These are phyloP conservation scores for Sporisorium graminicola DNA, from an alignment of 1,284 basidiomycete genomes.

Conservation along the genomic window DNA sequence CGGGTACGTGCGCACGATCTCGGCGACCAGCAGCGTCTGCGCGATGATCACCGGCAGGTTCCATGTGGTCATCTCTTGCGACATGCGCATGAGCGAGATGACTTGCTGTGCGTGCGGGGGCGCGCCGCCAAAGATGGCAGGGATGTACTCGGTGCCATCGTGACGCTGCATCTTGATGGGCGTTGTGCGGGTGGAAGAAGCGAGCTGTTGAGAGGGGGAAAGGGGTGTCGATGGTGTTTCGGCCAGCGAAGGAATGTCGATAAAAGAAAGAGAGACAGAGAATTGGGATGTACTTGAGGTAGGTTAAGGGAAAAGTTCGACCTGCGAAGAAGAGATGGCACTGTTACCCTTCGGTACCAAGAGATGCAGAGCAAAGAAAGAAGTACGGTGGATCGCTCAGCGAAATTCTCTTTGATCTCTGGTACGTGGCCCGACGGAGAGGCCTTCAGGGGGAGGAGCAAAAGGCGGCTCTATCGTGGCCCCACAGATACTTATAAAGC, in stretches of 20 bases:
- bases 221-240: neutral
- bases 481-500: neutral
- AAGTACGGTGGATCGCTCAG: neutral
- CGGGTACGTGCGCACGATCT: conserved; percentile 41
- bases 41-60: conserved; percentile 36
- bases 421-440: neutral
- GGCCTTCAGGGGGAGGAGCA: neutral
- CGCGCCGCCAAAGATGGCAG: conserved; percentile 14
- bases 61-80: conserved; percentile 31
- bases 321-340: neutral
- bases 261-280: neutral
- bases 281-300: neutral
- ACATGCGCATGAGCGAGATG: conserved; percentile 31
- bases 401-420: neutral
- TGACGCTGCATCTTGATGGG: conserved; percentile 35
- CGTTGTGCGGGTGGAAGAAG: neutral
- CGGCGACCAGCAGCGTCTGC: conserved; percentile 36
- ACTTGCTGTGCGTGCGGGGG: conserved; percentile 25
- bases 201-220: neutral
- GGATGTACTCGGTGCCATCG: conserved; percentile 38
- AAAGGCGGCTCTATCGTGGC: neutral
- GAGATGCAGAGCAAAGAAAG: neutral
- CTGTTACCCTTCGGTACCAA: too few species aligned
- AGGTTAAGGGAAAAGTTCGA: neutral
- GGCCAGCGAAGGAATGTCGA: neutral